Evolutionary conservation across 352 stramenopile species (phyloP), one percentile per base, ranked within the genome.

Genomic region (Pythium insidiosum): DNA sequence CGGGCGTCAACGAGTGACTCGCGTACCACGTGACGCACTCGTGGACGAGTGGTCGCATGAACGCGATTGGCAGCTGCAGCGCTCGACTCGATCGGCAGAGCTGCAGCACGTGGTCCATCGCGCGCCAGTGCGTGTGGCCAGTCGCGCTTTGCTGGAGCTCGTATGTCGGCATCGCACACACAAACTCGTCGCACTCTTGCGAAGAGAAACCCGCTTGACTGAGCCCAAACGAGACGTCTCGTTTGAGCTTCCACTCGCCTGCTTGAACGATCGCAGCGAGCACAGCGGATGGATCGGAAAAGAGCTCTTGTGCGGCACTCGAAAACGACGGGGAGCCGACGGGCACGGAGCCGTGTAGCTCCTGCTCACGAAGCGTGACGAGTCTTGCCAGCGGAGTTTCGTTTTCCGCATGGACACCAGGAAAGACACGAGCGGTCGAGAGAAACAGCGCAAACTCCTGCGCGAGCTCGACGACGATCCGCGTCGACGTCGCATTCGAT

Each of bases 241-340:
- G 45, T 36, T 56, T 59, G 36, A 59, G 54, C 35, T 66, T 66
- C 57, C 57, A 66, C 35, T 55, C 45, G 5, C 57, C 57, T 0
- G 38, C 36, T 22, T 66, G 43, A 9, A 61, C 45, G 13, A 62
- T 9, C 21, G 24, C 22, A 9, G 36, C 26, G 25, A 53, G 22
- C 1, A 36, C 42, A 16, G 54, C 23, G 5, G 26, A 9, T 15
- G 44, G 36, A 15, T 62, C 38, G 1, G 23, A 13, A 1, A 66
- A 15, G n/a, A 47, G 11, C 22, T 61, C 18, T 21, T 64, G 50
- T 2, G 35, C 49, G 5, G 37, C 15, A 1, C 22, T 13, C 0
- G 46, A 9, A 24, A 60, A 56, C 3, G 6, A 29, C 2, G 18
- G n/a, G 13, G 43, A 43, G 2, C 25, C 18, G 1, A 9, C 9